Conservation (phyloP, 129 eudicot genomes). For the Artemisia annua region DNA sequence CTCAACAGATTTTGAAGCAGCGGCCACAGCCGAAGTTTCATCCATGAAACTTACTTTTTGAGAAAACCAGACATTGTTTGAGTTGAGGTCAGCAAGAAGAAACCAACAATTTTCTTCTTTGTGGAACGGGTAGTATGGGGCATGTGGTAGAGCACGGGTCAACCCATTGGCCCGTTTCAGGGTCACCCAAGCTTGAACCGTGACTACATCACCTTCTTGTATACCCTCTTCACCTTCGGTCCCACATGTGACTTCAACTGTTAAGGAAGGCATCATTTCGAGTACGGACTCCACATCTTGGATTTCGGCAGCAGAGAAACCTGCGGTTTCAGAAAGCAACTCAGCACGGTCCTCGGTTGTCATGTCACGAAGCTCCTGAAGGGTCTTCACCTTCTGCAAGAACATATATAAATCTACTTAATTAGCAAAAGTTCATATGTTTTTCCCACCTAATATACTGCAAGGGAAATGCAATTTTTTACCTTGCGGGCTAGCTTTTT, state of each 20-base stretch:
- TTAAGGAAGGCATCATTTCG: conserved; percentile 68
- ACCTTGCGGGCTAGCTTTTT: conserved; percentile 89
- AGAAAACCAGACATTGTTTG: conserved; percentile 80
- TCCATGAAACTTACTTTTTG: conserved; percentile 84
- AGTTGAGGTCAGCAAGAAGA: conserved; percentile 71
- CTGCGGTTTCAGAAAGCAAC: conserved; percentile 64
- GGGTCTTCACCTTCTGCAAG: conserved; percentile 65
- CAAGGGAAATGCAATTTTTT: neutral
- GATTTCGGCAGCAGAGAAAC: conserved; percentile 54
- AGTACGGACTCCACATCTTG: conserved; percentile 83
- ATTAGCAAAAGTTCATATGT: neutral
- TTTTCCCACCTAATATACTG: neutral
- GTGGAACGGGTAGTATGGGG: conserved; percentile 83
- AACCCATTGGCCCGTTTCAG: conserved; percentile 70
- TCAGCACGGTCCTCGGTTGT: conserved; percentile 64
- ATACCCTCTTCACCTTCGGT: conserved; percentile 98
- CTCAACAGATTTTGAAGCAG: conserved; percentile 72
- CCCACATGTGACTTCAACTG: conserved; percentile 72
- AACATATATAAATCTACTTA: conserved; percentile 2
- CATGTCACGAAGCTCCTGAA: conserved; percentile 77
- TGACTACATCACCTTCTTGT: conserved; percentile 91
- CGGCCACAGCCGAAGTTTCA: conserved; percentile 62
- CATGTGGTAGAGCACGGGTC: conserved; percentile 78
- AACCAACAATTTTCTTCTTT: conserved; percentile 88
- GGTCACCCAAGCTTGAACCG: conserved; percentile 80